These are phyloP conservation scores for Apiospora pterosperma DNA, from an alignment of 2,329 filamentous ascomycete genomes.

Conservation along the genomic window DNA sequence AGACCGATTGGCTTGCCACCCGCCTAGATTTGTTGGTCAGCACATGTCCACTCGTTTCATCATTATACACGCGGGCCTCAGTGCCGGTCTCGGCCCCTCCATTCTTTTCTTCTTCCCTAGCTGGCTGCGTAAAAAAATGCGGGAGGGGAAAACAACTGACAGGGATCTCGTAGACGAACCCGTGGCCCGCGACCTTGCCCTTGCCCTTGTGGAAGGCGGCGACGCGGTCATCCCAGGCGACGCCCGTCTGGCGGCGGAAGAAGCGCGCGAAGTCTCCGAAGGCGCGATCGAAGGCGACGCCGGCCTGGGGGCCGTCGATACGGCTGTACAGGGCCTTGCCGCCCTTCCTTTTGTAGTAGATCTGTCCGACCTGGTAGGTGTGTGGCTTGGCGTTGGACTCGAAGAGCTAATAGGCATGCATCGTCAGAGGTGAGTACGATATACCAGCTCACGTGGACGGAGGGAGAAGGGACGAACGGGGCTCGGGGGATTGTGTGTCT, in stretches of 20 bases:
- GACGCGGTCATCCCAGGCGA: neutral
- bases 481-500: too few species aligned
- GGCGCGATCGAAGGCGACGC: neutral
- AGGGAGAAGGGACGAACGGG: neutral
- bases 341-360: slow-evolving; percentile 41
- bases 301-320: neutral
- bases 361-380: slow-evolving; percentile 59
- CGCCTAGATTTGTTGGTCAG: neutral
- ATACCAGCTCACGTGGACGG: neutral
- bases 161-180: neutral
- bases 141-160: neutral
- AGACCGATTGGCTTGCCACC: slow-evolving; percentile 26
- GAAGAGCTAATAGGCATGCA: slow-evolving; percentile 58
- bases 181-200: neutral
- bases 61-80: too few species aligned
- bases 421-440: too few species aligned
- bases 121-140: too few species aligned
- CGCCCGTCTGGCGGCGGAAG: slow-evolving; percentile 25
- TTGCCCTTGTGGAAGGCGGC: neutral
- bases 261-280: neutral
- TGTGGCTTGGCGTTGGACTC: slow-evolving; percentile 58
- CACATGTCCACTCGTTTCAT: neutral
- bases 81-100: too few species aligned
- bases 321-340: slow-evolving; percentile 11
- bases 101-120: neutral